A percentile compares a stretch with the other conserved stretches of the same genome.
These are phyloP conservation scores for Maudiozyma pseudohumilis DNA, from an alignment of 805 yeast species.

Conservation along the genomic window DNA sequence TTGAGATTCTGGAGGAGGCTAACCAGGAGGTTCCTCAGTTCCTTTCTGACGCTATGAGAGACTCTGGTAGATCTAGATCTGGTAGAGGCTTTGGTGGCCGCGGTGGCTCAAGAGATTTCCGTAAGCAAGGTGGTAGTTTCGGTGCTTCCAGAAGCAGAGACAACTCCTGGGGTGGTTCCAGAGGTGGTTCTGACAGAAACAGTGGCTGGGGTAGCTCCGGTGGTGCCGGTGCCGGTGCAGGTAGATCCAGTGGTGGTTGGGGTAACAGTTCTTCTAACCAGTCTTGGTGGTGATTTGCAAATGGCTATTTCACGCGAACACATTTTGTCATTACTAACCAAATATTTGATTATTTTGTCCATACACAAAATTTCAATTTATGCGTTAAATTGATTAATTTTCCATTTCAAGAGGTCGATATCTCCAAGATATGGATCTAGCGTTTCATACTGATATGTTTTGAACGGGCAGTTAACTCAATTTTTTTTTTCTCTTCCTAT, in stretches of 20 bases:
- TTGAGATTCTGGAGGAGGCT: conserved; percentile 85
- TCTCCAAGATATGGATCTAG: too few relatives aligned
- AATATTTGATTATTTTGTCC: too few relatives aligned
- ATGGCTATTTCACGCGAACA: too few relatives aligned
- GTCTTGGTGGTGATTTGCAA: conserved; percentile 23
- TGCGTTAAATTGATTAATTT: too few relatives aligned
- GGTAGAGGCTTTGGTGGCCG: conserved; percentile 37
- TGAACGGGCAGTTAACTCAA: too few relatives aligned
- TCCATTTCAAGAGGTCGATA: too few relatives aligned
- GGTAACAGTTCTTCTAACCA: conserved; percentile 21
- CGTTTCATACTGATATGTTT: too few relatives aligned
- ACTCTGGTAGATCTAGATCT: conserved; percentile 52
- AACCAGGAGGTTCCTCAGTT: conserved; percentile 96
- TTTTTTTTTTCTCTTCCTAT: too few relatives aligned
- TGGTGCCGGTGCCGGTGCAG: conserved; percentile 15
- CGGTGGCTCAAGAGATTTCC: conserved; percentile 40
- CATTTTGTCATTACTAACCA: too few relatives aligned
- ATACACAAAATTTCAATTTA: too few relatives aligned
- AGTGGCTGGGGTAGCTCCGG: conserved; percentile 18
- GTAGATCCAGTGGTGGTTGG: conserved; percentile 13
- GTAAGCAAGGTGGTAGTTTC: conserved; percentile 30
- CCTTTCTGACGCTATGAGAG: conserved; percentile 72
- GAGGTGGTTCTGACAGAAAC: conserved; percentile 14
- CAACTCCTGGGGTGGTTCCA: conserved; percentile 27
- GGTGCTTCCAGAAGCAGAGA: conserved; percentile 3